Percentiles rank a stretch among this genome's conserved stretches.
These are phyloP conservation scores for Pyrrhoderma noxium DNA, from an alignment of 1,284 basidiomycete genomes.

Conservation along the genomic window DNA sequence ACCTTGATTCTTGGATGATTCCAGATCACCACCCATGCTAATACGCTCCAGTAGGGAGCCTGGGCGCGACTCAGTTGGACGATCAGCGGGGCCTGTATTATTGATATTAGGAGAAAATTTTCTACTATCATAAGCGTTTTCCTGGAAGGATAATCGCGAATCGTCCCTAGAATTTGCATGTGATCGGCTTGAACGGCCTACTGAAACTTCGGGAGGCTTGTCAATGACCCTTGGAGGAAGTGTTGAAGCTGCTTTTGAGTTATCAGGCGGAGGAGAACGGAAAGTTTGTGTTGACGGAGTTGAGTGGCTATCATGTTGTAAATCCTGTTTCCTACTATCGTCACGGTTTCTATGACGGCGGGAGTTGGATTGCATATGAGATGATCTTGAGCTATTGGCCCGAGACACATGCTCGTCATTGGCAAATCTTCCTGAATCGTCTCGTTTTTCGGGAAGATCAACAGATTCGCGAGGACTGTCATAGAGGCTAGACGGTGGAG, in stretches of 20 bases:
- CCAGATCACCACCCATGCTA: conserved; percentile 7
- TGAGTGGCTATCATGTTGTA: no score
- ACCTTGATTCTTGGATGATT: not conserved
- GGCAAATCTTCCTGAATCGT: no score
- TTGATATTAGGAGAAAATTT: no score
- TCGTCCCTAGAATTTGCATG: not conserved
- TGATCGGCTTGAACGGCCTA: not conserved
- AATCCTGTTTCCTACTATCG: no score
- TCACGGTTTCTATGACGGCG: not conserved
- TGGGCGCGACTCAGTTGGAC: conserved; percentile 4
- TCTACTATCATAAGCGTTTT: no score
- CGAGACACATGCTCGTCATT: not conserved
- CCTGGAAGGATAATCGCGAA: no score
- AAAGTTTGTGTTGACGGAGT: no score
- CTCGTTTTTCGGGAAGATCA: not conserved
- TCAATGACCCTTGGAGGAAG: no score
- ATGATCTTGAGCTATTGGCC: not conserved
- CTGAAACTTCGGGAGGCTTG: no score
- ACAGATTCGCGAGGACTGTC: not conserved
- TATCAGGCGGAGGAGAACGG: no score
- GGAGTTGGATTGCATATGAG: not conserved
- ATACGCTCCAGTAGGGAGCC: conserved; percentile 14
- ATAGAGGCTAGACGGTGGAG: not conserved
- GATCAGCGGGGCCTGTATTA: not conserved
- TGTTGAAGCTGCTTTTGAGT: no score